Base-by-base conservation (phyloP, 2,329 filamentous ascomycete species). In the Westerdykella aurantiaca region DNA sequence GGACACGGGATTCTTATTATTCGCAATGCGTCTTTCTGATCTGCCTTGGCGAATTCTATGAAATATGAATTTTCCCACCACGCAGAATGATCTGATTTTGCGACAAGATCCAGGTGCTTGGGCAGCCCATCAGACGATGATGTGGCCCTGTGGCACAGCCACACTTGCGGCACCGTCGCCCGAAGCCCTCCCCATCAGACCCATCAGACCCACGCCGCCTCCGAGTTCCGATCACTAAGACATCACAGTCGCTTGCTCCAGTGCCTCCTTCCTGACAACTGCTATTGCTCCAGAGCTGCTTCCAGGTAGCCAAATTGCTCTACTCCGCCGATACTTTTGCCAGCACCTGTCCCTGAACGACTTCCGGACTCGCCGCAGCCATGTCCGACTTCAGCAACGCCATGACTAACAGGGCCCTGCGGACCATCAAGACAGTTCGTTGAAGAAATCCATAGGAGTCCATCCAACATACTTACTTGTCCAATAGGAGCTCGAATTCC, bases 361-460 rank as follows among this genome's bases (percentile, higher is more conserved):
- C 25, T 2, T 29, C 25, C 25, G 11, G 2, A 29, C 4, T 10
- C 11, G 9, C 38, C 25, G 9, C 29, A 50, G 54, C 35, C 42
- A 68, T 69, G 64, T 50, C 60, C 48, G 71, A 74, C 58, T 70
- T 75, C 63, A 69, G 63, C 48, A 69, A 72, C 47, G 80, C 80
- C 37, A 78, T 81, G 78, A 81, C 84, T 70, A 93, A 91, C 74
- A 81, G 88, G 72, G 90, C 88, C 63, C 81, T 95, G 63, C 84
- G 88, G 53, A 85, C 81, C 60, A 90, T 95, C 73, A 90, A 88
- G 73, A 88, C 85, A 63, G 88, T 89, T 74, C 57, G 80, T 50
- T 37, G n/a, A 33, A 5, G 11, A 14, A 65, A 39, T 39, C 41
- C 41, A 12, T 10, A 29, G 25, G 11, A 29, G 25, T 12, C 10